These are phyloP conservation scores for Phytophthora tentaculata DNA, from an alignment of 352 stramenopile genomes.

Conservation along the genomic window DNA sequence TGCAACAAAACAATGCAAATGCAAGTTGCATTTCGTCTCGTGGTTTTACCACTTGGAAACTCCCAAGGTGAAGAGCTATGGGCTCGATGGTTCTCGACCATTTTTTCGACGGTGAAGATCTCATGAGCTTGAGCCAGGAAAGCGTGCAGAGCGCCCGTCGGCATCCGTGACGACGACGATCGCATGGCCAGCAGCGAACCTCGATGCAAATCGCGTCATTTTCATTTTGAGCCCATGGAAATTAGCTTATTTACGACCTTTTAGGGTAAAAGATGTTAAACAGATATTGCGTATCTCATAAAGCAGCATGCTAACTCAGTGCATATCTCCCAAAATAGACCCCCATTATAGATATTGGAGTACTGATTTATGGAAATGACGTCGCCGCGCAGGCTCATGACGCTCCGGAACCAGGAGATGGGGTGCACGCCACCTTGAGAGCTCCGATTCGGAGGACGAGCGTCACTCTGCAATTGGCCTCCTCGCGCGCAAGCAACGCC, in stretches of 20 bases:
- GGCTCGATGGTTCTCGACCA: background rate
- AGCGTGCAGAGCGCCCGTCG: constrained; percentile 18
- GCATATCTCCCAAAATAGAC: background rate
- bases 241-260: constrained; percentile 10
- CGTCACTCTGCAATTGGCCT: constrained; percentile 35
- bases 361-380: constrained; percentile 13
- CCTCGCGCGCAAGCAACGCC: constrained; percentile 21
- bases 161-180: constrained; percentile 8
- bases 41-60: background rate
- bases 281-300: constrained; percentile 18
- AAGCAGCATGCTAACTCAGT: background rate
- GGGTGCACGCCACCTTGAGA: constrained; percentile 3
- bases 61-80: too few relatives aligned
- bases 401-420: constrained; percentile 20
- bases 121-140: constrained; percentile 27
- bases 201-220: constrained; percentile 30
- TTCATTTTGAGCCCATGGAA: background rate
- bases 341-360: too few relatives aligned
- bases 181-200: constrained; percentile 28
- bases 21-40: background rate
- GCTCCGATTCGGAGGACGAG: constrained; percentile 19
- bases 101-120: constrained; percentile 30
- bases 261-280: constrained; percentile 30
- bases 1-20: constrained; percentile 19
- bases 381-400: constrained; percentile 19